Evolutionary conservation across 257 asterid genomes (phyloP).

Genomic region (Parsonsia alboflavescens): DNA sequence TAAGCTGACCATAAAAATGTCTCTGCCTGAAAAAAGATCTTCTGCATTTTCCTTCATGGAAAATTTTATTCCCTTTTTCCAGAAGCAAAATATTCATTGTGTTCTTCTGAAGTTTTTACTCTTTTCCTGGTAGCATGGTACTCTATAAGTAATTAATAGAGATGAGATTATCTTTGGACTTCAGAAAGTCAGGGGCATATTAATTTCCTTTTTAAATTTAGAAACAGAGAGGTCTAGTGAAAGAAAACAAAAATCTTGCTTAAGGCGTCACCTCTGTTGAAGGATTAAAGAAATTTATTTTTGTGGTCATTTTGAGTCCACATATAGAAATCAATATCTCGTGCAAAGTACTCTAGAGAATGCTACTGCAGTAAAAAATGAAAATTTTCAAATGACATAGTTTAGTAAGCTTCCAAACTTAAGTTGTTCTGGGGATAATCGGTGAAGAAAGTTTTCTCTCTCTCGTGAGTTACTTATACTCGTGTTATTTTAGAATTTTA

Average conservation of each 20-base stretch:
- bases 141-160: background rate
- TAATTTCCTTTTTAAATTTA: background rate
- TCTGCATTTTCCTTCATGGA: background rate
- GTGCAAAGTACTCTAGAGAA: no score
- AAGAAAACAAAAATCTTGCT: background rate
- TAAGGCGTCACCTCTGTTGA: background rate
- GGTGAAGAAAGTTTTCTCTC: background rate
- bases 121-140: background rate
- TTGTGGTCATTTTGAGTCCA: no score
- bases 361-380: no score
- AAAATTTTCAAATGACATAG: background rate
- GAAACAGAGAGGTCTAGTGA: background rate
- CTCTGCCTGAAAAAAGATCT: background rate
- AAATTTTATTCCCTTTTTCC: background rate
- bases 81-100: background rate
- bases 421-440: background rate
- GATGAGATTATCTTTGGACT: no score
- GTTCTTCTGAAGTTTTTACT: background rate
- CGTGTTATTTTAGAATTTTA: background rate
- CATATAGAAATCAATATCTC: no score
- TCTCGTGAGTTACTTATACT: background rate
- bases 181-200: background rate
- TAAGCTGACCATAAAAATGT: background rate
- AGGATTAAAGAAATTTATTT: background rate
- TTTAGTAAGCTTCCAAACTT: background rate